Percentiles rank a stretch among this genome's conserved stretches.
phyloP scores from a whole-genome alignment of 2,329 filamentous ascomycete genomes.

The Aspergillus cejpii region DNA sequence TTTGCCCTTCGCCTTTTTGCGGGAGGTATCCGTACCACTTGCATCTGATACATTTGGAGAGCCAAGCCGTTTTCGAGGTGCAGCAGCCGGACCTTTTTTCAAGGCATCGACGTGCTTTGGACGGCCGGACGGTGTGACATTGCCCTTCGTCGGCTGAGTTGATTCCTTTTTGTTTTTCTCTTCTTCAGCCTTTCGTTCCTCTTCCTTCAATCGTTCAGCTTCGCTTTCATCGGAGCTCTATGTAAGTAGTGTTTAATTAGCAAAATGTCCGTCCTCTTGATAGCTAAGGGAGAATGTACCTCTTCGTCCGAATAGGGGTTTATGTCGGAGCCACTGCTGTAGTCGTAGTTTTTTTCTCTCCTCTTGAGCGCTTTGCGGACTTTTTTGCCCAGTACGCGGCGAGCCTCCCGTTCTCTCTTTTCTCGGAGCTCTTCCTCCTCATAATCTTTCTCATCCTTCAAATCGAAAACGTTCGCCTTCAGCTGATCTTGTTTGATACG shows the following conservation, averaged over 20 bases:
- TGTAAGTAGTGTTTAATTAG: constrained; percentile 10
- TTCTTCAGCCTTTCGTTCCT: constrained; percentile 54
- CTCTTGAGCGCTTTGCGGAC: constrained; percentile 75
- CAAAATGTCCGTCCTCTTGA: constrained; percentile 19
- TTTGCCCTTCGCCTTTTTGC: constrained; percentile 71
- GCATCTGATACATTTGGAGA: constrained; percentile 85
- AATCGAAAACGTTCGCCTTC: constrained; percentile 79
- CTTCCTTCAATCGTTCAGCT: constrained; percentile 55
- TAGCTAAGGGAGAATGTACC: constrained; percentile 30
- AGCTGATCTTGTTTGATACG: constrained; percentile 73
- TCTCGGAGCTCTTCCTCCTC: constrained; percentile 63
- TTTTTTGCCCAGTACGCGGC: constrained; percentile 66
- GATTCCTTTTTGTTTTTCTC: constrained; percentile 49
- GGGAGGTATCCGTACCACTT: constrained; percentile 80
- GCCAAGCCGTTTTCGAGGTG: constrained; percentile 71
- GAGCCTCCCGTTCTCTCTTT: constrained; percentile 57
- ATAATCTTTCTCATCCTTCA: constrained; percentile 62
- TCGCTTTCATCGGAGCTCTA: constrained; percentile 59
- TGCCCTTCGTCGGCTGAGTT: constrained; percentile 62
- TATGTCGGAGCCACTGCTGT: constrained; percentile 62
- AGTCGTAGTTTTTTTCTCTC: constrained; percentile 79
- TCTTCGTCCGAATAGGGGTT: constrained; percentile 53
- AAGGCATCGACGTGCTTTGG: constrained; percentile 48
- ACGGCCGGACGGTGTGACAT: constrained; percentile 58
- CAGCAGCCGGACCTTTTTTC: constrained; percentile 47